A percentile compares a stretch with the other conserved stretches of the same genome.
Evolutionary conservation across 164 flowering plant species (phyloP).

Genomic region (Umbellularia californica): DNA sequence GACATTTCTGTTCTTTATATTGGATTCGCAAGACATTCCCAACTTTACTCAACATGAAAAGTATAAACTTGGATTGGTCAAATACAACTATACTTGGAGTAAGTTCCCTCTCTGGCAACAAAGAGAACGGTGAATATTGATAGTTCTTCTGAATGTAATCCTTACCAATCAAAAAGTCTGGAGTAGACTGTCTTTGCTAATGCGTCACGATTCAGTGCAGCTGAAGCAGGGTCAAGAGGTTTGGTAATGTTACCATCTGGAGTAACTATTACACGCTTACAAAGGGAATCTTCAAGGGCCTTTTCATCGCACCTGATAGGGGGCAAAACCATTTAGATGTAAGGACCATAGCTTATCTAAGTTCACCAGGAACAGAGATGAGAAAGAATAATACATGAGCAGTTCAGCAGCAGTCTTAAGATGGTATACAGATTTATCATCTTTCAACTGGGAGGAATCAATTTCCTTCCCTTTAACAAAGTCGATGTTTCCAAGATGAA

Average conservation of each 20-base stretch:
- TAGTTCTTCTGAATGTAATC: not conserved
- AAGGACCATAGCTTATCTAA: not conserved
- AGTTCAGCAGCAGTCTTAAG: conserved; percentile 75
- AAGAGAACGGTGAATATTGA: not conserved
- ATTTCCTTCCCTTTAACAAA: conserved; percentile 66
- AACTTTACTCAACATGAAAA: not conserved
- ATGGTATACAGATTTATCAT: conserved; percentile 61
- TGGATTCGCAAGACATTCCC: not conserved
- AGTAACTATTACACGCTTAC: conserved; percentile 80
- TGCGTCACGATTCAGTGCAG: conserved; percentile 66
- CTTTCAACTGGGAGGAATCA: conserved; percentile 70
- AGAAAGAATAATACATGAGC: conserved; percentile 46
- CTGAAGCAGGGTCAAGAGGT: conserved; percentile 63
- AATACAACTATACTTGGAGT: not conserved
- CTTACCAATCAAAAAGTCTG: conserved; percentile 79
- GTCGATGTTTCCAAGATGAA: conserved; percentile 76
- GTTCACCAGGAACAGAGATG: conserved; percentile 2
- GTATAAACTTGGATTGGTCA: not conserved
- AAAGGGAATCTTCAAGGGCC: conserved; percentile 65
- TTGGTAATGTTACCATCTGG: conserved; percentile 79
- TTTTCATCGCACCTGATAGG: conserved; percentile 60
- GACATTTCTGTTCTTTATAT: not conserved
- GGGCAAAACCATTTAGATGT: not conserved
- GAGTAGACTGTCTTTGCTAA: conserved; percentile 79
- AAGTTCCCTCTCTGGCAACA: not conserved